Conservation (phyloP, 106 monocot species). For the Acorus calamus region DNA sequence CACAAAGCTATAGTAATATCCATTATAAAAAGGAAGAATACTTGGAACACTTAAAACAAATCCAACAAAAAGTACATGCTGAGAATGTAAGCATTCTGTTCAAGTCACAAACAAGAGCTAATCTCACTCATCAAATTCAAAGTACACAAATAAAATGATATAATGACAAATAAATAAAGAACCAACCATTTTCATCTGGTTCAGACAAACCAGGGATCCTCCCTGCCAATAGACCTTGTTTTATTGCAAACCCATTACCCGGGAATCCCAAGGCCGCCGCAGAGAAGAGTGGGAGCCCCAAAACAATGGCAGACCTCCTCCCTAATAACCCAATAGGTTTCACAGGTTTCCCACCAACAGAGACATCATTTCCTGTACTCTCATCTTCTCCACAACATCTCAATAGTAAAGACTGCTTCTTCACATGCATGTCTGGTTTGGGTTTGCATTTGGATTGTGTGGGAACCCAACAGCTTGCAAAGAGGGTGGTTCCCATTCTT, state of each 20-base stretch:
- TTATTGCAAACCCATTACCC: slow-evolving; percentile 47
- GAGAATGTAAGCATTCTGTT: no score
- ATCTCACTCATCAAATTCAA: no score
- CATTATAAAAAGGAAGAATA: no score
- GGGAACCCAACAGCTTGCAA: slow-evolving; percentile 17
- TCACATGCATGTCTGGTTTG: background rate
- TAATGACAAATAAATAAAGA: slow-evolving; percentile 1
- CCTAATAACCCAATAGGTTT: slow-evolving; percentile 7
- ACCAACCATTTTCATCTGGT: slow-evolving; percentile 67
- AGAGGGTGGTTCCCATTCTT: slow-evolving; percentile 15
- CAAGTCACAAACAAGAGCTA: no score
- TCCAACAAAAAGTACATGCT: no score
- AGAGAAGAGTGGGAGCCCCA: slow-evolving; percentile 36
- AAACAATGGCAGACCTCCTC: slow-evolving; percentile 41
- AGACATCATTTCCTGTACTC: background rate
- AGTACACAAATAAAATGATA: background rate
- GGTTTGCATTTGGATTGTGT: background rate
- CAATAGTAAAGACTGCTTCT: background rate
- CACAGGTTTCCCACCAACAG: no score
- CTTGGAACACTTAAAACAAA: no score
- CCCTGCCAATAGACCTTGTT: slow-evolving; percentile 81
- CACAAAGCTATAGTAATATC: no score
- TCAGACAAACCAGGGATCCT: slow-evolving; percentile 90
- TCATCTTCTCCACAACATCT: background rate
- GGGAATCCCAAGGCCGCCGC: slow-evolving; percentile 27